Conservation (phyloP, 768 basidiomycete species). For the Calocera viscosa region DNA sequence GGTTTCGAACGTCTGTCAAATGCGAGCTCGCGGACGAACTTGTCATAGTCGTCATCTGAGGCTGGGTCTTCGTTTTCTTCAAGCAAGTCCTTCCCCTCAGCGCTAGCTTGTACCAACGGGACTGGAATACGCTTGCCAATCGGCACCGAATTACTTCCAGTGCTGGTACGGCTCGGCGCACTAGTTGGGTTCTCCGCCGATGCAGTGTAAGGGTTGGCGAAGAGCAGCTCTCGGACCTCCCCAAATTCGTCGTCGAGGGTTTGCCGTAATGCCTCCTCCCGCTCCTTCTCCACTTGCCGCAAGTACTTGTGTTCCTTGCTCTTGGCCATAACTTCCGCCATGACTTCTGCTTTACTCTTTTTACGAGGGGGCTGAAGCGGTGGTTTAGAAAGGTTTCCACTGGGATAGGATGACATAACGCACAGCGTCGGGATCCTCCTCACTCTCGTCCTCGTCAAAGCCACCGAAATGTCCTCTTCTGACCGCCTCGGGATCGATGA, state of each 20-base stretch:
- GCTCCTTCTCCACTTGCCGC: constrained; percentile 77
- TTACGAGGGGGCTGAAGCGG: constrained; percentile 56
- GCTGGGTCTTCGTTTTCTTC: constrained; percentile 21
- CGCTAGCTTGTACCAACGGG: neutral
- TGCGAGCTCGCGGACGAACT: constrained; percentile 78
- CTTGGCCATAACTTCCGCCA: constrained; percentile 95
- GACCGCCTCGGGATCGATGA: constrained; percentile 56
- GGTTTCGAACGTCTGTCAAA: constrained; percentile 90
- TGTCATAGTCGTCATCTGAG: constrained; percentile 69
- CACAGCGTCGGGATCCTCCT: constrained; percentile 40
- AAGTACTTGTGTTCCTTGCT: constrained; percentile 82
- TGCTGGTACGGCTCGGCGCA: neutral
- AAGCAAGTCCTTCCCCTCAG: neutral
- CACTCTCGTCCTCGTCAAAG: constrained; percentile 53
- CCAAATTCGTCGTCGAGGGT: constrained; percentile 83
- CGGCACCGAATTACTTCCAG: constrained; percentile 14
- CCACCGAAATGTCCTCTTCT: constrained; percentile 72
- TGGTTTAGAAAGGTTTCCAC: constrained; percentile 12
- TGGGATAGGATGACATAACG: constrained; percentile 9
- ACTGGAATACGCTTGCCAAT: constrained; percentile 10
- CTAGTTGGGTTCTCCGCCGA: constrained; percentile 1
- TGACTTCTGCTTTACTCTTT: constrained; percentile 89
- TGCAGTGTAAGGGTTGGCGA: constrained; percentile 25
- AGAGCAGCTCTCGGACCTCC: constrained; percentile 62
- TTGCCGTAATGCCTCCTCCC: constrained; percentile 73